A percentile compares a stretch with the other conserved stretches of the same genome.
Evolutionary conservation across 148 eudicot species (phyloP).

Genomic region (Rhododendron griersonianum): DNA sequence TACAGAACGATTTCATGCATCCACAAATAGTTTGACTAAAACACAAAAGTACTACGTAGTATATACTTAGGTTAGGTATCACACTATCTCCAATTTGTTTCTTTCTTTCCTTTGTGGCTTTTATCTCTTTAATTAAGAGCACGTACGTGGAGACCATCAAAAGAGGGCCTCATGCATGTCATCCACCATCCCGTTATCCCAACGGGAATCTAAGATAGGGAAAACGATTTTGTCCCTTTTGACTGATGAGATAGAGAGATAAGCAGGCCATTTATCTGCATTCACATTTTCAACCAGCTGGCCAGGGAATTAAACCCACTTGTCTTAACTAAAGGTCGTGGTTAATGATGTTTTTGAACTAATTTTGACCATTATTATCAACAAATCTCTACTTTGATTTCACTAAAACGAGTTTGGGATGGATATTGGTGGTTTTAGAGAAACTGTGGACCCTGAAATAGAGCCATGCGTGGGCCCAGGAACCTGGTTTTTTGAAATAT

Average conservation of each 20-base stretch:
- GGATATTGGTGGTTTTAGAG: not conserved
- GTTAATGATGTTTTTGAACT: not conserved
- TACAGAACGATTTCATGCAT: not conserved
- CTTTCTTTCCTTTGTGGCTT: not conserved
- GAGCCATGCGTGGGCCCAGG: not conserved
- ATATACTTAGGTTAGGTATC: not conserved
- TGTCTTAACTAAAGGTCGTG: not conserved
- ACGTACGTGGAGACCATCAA: not conserved
- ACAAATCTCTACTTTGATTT: not conserved
- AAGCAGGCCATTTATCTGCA: not conserved
- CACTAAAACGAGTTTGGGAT: not conserved
- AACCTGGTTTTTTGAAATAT: not conserved
- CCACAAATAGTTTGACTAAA: not conserved
- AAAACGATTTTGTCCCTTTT: not conserved
- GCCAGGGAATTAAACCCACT: not conserved
- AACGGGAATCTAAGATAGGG: not conserved
- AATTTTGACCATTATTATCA: not conserved
- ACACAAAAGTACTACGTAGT: not conserved
- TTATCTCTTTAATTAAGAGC: not conserved
- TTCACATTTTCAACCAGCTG: not conserved
- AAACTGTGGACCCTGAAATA: not conserved
- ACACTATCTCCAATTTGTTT: not conserved
- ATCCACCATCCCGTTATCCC: not conserved
- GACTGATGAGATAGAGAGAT: not conserved
- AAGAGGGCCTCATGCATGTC: not conserved